phyloP scores from a whole-genome alignment of 179 eudicot species.

The Beta corolliflora region DNA sequence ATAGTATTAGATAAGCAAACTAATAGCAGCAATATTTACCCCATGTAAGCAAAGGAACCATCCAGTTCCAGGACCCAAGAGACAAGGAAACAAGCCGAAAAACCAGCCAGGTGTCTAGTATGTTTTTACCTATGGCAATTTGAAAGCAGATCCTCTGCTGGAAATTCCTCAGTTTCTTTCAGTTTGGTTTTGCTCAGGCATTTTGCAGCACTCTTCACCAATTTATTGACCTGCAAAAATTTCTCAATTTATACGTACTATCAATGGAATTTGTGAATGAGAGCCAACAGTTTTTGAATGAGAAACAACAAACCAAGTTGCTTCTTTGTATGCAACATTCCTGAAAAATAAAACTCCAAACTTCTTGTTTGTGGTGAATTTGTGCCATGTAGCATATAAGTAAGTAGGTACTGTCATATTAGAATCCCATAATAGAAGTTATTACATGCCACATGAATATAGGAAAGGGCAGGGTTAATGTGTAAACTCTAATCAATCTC shows the following conservation, averaged over 20 bases:
- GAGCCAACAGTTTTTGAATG: not conserved
- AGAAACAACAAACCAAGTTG: not conserved
- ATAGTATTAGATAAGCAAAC: not conserved
- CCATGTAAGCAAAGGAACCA: not conserved
- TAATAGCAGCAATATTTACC: not conserved
- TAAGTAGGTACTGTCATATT: too few species aligned
- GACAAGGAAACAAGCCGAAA: not conserved
- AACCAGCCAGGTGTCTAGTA: not conserved
- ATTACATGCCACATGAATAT: too few species aligned
- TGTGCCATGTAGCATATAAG: not conserved
- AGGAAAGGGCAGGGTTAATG: too few species aligned
- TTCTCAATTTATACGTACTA: not conserved
- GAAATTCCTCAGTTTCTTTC: conserved; percentile 49
- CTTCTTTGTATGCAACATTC: not conserved
- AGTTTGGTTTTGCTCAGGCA: conserved; percentile 48
- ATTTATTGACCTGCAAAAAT: conserved; percentile 58
- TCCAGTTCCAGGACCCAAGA: not conserved
- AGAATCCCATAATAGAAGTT: too few species aligned
- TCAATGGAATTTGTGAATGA: not conserved
- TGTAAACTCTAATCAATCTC: too few species aligned
- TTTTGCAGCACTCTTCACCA: conserved; percentile 58
- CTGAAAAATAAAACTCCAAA: not conserved
- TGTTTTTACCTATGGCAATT: conserved; percentile 51
- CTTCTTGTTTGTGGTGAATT: not conserved
- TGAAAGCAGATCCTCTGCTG: conserved; percentile 48